Percentiles rank a stretch among this genome's conserved stretches.
Evolutionary conservation across 257 asterid genomes (phyloP).

Genomic region (Solanum virginianum): DNA sequence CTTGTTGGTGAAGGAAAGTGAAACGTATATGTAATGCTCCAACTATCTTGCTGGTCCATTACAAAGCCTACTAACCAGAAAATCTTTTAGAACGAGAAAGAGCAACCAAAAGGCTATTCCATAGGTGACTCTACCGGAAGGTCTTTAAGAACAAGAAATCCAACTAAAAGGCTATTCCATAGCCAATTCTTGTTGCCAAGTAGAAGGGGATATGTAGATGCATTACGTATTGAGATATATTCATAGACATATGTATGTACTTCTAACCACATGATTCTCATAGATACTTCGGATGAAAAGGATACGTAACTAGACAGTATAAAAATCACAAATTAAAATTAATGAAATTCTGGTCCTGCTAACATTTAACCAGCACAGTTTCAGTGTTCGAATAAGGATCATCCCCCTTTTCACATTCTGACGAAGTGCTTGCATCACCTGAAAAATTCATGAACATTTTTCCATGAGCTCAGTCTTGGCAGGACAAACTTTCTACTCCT

Average conservation of each 20-base stretch:
- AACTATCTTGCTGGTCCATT: neutral
- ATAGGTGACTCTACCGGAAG: neutral
- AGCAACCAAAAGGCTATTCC: neutral
- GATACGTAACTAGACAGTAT: neutral
- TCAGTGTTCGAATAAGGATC: conserved; percentile 9
- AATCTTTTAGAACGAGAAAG: neutral
- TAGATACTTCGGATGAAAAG: neutral
- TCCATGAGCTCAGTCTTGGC: neutral
- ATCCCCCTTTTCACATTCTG: conserved; percentile 28
- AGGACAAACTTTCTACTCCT: neutral
- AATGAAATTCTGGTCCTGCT: conserved; percentile 16
- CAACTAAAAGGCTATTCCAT: neutral
- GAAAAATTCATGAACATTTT: conserved; percentile 4
- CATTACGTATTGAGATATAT: neutral
- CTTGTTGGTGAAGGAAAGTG: neutral
- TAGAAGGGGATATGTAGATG: neutral
- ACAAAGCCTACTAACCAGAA: neutral
- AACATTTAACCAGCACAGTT: conserved; percentile 9
- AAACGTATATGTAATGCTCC: neutral
- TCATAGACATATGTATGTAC: neutral
- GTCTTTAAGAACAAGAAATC: neutral
- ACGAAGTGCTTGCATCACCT: conserved; percentile 46
- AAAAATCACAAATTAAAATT: conserved; percentile 22
- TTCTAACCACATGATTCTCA: neutral
- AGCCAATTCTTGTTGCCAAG: neutral